A percentile compares a stretch with the other conserved stretches of the same genome.
These are phyloP conservation scores for Cutaneotrichosporon dermatis DNA, from an alignment of 1,284 basidiomycete genomes.

Conservation along the genomic window DNA sequence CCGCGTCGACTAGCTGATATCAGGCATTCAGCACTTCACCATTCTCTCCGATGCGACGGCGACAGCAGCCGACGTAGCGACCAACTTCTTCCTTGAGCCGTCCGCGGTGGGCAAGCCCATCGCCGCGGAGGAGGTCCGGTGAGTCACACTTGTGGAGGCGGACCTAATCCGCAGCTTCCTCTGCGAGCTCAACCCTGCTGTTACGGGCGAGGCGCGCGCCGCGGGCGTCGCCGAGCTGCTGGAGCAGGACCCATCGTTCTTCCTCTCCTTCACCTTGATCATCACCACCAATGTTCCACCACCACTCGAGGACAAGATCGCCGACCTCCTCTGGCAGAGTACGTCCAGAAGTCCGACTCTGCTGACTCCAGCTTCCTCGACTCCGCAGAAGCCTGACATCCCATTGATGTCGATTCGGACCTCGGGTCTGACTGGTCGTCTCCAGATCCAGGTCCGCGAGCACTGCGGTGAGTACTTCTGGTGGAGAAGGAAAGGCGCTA, in stretches of 20 bases:
- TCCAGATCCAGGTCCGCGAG: slow-evolving; percentile 79
- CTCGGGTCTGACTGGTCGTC: slow-evolving; percentile 81
- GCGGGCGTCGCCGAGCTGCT: slow-evolving; percentile 60
- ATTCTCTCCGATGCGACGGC: slow-evolving; percentile 67
- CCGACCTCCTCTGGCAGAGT: slow-evolving; percentile 64
- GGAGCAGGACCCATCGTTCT: slow-evolving; percentile 54
- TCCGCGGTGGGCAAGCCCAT: slow-evolving; percentile 72
- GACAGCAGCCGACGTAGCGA: slow-evolving; percentile 73
- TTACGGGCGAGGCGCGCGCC: slow-evolving; percentile 65
- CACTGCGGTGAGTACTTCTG: slow-evolving; percentile 62
- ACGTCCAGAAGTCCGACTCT: no score
- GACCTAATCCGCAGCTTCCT: slow-evolving; percentile 52
- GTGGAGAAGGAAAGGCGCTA: neutral
- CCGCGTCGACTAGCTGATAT: neutral
- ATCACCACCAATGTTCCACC: slow-evolving; percentile 75
- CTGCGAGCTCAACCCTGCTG: slow-evolving; percentile 80
- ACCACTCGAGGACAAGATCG: slow-evolving; percentile 57
- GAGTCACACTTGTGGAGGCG: neutral
- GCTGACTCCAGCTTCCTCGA: slow-evolving; percentile 32
- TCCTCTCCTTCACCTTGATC: slow-evolving; percentile 67
- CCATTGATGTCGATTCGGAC: slow-evolving; percentile 72
- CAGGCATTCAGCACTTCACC: slow-evolving; percentile 80
- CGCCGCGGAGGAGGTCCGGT: slow-evolving; percentile 71
- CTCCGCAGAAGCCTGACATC: slow-evolving; percentile 50
- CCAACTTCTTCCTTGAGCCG: slow-evolving; percentile 90